Percentiles rank a stretch among this genome's conserved stretches.
Conservation (phyloP, 352 stramenopile genomes). For the Globisporangium canariense region DNA sequence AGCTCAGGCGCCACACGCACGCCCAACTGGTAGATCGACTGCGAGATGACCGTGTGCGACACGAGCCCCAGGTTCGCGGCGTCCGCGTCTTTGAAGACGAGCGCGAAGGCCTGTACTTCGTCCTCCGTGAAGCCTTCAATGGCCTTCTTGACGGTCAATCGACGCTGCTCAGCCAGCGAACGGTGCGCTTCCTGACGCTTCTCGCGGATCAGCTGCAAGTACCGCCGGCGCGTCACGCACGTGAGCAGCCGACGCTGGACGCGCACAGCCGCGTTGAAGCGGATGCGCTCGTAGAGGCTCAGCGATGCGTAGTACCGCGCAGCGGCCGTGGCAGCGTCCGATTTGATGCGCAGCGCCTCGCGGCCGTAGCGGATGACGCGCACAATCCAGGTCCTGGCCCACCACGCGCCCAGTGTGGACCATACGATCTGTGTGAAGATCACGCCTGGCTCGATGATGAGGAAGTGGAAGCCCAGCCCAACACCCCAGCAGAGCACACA, state of each 20-base stretch:
- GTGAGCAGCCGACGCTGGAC: conserved; percentile 65
- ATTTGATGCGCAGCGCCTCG: conserved; percentile 42
- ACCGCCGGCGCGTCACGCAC: conserved; percentile 45
- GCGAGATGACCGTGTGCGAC: conserved; percentile 60
- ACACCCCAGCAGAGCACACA: conserved; percentile 51
- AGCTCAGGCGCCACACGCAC: conserved; percentile 45
- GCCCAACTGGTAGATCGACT: conserved; percentile 72
- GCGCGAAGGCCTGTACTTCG: conserved; percentile 55
- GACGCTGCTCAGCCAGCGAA: conserved; percentile 29
- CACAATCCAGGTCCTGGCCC: conserved; percentile 37
- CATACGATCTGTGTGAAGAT: conserved; percentile 50
- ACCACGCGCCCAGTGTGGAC: conserved; percentile 59
- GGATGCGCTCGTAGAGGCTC: conserved; percentile 67
- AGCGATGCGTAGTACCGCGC: conserved; percentile 44
- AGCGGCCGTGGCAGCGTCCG: conserved; percentile 22
- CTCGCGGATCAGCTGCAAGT: conserved; percentile 41
- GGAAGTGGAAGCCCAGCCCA: conserved; percentile 40
- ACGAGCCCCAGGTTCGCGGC: conserved; percentile 59
- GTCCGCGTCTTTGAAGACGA: conserved; percentile 66
- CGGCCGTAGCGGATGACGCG: conserved; percentile 45
- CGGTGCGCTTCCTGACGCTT: conserved; percentile 44
- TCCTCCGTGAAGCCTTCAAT: conserved; percentile 64
- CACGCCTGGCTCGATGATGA: conserved; percentile 45
- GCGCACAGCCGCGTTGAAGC: conserved; percentile 58
- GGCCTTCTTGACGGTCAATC: conserved; percentile 40